Base-by-base conservation (phyloP, 225 moss, liverwort and hornwort genomes). In the Climacium dendroides region DNA sequence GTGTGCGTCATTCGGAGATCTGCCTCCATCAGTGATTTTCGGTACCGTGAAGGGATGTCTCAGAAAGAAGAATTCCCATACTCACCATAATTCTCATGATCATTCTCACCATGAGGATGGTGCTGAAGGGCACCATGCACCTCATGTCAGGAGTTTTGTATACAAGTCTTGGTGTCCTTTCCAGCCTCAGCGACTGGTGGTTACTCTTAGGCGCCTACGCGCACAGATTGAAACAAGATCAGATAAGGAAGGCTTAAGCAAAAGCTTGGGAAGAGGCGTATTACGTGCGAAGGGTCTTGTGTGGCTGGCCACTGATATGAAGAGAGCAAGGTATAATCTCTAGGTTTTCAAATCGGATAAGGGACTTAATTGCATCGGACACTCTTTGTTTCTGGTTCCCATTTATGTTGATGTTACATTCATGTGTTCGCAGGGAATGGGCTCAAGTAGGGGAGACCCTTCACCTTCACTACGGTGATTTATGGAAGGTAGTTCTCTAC, bases 231-330 rank as follows among this genome's bases (percentile, higher is more conserved):
- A 84, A 79, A 58, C 69, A 83, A 91, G 69, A 59, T 85, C 83
- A 69, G 88, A 88, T 64, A 83, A 88, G 73, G 82, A 89, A 82
- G 84, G 82, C 77, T 59, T 54, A 75, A 79, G 65, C 54, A 86
- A 82, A 60, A 60, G 89, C 89, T 78, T 93, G 85, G 92, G 93
- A 85, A 89, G 82, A 91, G 93, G 92, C 39, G 52, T 93, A 28
- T 88, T 93, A 79, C 92, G 93, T 81, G 89, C 90, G 19, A 93
- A 93, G 88, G 93, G 93, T 69, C 89, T 92, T 57, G 81, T 92
- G 66, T 93, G 93, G 93, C 82, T 93, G 80, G 93, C 93, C 78
- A 92, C 92, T 50, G 92, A 92, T 82, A 89, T 92, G 93, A 88
- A 88, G 78, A 92, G 75, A 88, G 83, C 89, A 82, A 93, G 93